Conservation (phyloP, 1,284 basidiomycete genomes). For the Sporisorium reilianum region DNA sequence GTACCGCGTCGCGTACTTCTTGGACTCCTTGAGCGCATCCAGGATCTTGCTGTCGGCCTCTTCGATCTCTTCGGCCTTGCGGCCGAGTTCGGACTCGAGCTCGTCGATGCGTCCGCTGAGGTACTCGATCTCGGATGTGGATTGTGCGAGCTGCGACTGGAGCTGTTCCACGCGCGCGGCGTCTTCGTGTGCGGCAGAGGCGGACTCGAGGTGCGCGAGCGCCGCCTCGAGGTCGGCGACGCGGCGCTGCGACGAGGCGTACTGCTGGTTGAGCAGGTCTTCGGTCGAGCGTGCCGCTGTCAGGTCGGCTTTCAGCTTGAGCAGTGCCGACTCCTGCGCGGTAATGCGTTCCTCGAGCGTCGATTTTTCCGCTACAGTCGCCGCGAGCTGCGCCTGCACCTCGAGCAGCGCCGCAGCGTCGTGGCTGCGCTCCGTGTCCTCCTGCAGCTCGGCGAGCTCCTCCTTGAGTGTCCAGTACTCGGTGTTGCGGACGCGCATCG, state of each 20-base stretch:
- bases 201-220: conserved; percentile 17
- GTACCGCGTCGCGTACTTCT: conserved; percentile 44
- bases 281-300: conserved; percentile 24
- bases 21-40: conserved; percentile 55
- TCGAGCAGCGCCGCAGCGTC: background rate
- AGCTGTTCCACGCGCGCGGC: background rate
- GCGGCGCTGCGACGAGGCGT: conserved; percentile 21
- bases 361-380: background rate
- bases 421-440: conserved; percentile 29
- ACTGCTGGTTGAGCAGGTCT: conserved; percentile 40
- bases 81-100: conserved; percentile 53
- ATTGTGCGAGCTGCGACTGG: background rate
- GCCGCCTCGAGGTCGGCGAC: conserved; percentile 21
- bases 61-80: conserved; percentile 61
- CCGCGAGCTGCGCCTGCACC: conserved; percentile 4
- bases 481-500: conserved; percentile 27
- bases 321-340: conserved; percentile 18
- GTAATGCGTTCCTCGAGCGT: background rate
- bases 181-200: background rate
- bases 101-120: conserved; percentile 33
- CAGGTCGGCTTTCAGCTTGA: conserved; percentile 26
- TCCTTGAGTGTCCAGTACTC: conserved; percentile 60
- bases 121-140: conserved; percentile 21
- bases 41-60: conserved; percentile 62
- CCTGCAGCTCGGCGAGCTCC: conserved; percentile 56